Evolutionary conservation across 495 filamentous ascomycete species (phyloP).

Genomic region (Bacidia gigantensis): DNA sequence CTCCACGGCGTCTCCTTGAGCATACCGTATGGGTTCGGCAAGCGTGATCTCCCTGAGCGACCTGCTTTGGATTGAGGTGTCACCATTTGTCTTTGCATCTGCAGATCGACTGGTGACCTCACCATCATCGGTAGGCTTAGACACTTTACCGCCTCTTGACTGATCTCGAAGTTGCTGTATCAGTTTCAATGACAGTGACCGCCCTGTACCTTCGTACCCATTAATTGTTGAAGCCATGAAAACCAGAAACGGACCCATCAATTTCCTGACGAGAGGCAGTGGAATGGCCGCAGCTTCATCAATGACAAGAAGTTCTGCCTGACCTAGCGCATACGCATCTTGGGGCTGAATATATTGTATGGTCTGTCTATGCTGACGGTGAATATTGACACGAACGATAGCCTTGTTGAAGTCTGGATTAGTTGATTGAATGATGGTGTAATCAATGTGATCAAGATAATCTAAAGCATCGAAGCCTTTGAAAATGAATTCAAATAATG

Average conservation of each 20-base stretch:
- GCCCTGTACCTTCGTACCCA: conserved; percentile 94
- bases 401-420: conserved; percentile 99
- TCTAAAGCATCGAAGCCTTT: conserved; percentile 92
- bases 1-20: conserved; percentile 79
- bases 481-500: conserved; percentile 95
- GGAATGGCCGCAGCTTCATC: conserved; percentile 98
- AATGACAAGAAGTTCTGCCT: conserved; percentile 91
- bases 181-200: conserved; percentile 87
- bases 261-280: conserved; percentile 75
- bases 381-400: conserved; percentile 91
- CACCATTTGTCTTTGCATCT: conserved; percentile 47
- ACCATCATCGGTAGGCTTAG: conserved; percentile 37
- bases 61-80: conserved; percentile 48
- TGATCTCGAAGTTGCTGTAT: conserved; percentile 96
- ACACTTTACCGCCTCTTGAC: conserved; percentile 47
- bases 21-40: conserved; percentile 87
- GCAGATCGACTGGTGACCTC: conserved; percentile 61
- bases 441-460: conserved; percentile 90
- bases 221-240: conserved; percentile 99
- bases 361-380: conserved; percentile 89
- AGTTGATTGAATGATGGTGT: conserved; percentile 95
- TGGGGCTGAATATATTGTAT: conserved; percentile 98
- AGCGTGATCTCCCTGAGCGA: conserved; percentile 88
- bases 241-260: conserved; percentile 95
- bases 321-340: conserved; percentile 85